Base-by-base conservation (phyloP, 2,329 filamentous ascomycete species). In the Trichophyton benhamiae region DNA sequence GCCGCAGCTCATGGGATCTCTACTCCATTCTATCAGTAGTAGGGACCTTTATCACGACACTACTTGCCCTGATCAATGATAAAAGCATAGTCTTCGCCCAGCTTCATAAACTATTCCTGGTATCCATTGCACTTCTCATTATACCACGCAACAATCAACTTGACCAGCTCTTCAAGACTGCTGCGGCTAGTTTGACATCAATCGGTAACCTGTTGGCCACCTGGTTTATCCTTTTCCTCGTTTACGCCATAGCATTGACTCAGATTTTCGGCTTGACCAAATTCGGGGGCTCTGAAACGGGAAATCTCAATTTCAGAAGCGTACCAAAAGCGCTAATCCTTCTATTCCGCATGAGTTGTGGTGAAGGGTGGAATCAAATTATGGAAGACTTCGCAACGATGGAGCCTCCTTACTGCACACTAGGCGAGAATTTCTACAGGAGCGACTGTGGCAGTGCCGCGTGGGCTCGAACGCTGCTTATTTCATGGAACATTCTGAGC, bases 151-250 rank as follows among this genome's bases (percentile, higher is more conserved):
- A 99, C 72, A 95, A 99, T 68, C 91, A 95, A 58, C 82, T 99
- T 22, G 95, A 99, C 71, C 94, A 99, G 72, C 83, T 99, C 0
- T 99, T 99, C 83, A 99, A 99, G 75, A 99, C 95, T 1, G 95
- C 92, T 0, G 94, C 94, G 9, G 94, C 92, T 60, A 95, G 89
- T 84, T 77, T 99, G 67, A 87, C 89, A 1, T 86, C 89, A 17
- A 99, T 99, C 67, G 84, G 87, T 62, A 99, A 96, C 70, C 79
- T 99, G 49, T 78, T 99, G 44, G 92, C 92, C 1, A 99, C 95
- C 0, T 99, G 94, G 94, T 88, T 97, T 65, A 91, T 99, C 1
- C 83, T 99, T 63, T 99, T 97, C 76, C 78, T 99, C 52, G 91
- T 96, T 22, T 99, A 91, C 71, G 92, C 94, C 55, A 99, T 99